Conservation (phyloP, 352 stramenopile species). For the Peronosclerospora sorghi region DNA sequence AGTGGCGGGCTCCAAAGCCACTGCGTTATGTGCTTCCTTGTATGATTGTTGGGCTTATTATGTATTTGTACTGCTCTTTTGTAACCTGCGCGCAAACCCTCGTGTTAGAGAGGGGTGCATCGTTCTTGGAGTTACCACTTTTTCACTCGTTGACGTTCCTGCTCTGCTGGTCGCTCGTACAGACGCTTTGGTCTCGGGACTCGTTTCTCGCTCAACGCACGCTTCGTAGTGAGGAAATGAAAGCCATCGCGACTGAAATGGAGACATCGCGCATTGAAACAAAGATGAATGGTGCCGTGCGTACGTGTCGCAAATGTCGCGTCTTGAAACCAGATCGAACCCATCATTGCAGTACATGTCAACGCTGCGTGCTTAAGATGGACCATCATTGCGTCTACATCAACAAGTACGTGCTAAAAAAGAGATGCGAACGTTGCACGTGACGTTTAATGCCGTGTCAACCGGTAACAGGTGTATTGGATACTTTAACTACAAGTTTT, state of each 20-base stretch:
- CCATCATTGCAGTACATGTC: slow-evolving; percentile 75
- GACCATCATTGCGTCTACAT: slow-evolving; percentile 85
- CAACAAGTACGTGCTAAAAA: slow-evolving; percentile 56
- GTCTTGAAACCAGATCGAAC: slow-evolving; percentile 65
- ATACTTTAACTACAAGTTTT: slow-evolving; percentile 87
- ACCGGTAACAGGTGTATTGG: slow-evolving; percentile 54
- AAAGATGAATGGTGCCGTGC: slow-evolving; percentile 58
- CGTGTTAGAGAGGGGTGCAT: slow-evolving; percentile 21
- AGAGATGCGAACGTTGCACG: neutral
- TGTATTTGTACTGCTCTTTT: slow-evolving; percentile 58
- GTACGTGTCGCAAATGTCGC: slow-evolving; percentile 70
- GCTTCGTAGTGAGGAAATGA: slow-evolving; percentile 5
- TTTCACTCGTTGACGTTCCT: slow-evolving; percentile 53
- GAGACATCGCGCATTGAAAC: slow-evolving; percentile 27
- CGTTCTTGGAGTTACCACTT: slow-evolving; percentile 22
- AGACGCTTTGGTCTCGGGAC: slow-evolving; percentile 41
- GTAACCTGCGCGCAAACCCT: slow-evolving; percentile 37
- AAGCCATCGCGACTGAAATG: slow-evolving; percentile 3
- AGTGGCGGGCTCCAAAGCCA: slow-evolving; percentile 33
- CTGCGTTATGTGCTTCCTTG: slow-evolving; percentile 49
- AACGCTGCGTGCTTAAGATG: slow-evolving; percentile 78
- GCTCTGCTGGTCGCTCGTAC: slow-evolving; percentile 43
- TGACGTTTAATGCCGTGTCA: neutral
- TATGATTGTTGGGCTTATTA: slow-evolving; percentile 40
- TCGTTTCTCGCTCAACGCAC: slow-evolving; percentile 37